Evolutionary conservation across 2,329 filamentous ascomycete genomes (phyloP).

Genomic region (Paraphaeosphaeria minitans): DNA sequence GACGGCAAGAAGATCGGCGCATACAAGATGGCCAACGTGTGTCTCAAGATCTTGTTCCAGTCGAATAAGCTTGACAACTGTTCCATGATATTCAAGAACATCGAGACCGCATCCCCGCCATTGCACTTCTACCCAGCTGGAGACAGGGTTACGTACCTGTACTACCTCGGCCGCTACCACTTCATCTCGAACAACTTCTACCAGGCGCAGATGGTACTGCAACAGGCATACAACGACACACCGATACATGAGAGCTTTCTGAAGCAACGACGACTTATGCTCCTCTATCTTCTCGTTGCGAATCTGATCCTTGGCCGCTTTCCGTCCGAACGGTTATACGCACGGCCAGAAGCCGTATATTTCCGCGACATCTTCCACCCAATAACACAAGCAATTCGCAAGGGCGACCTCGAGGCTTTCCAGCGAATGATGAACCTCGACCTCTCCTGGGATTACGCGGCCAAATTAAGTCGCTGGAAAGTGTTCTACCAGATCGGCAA

Average conservation of each 20-base stretch:
- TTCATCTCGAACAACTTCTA: slow-evolving; percentile 84
- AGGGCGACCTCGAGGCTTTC: slow-evolving; percentile 76
- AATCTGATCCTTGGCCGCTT: slow-evolving; percentile 87
- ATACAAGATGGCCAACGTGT: slow-evolving; percentile 90
- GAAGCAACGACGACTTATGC: slow-evolving; percentile 76
- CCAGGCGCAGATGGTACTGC: slow-evolving; percentile 74
- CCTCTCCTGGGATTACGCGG: slow-evolving; percentile 25
- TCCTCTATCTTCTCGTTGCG: slow-evolving; percentile 80
- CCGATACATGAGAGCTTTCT: slow-evolving; percentile 50
- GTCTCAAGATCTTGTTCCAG: slow-evolving; percentile 85
- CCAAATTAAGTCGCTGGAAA: slow-evolving; percentile 77
- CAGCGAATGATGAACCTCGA: slow-evolving; percentile 66
- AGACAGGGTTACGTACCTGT: slow-evolving; percentile 89
- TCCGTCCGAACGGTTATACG: slow-evolving; percentile 69
- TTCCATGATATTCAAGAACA: slow-evolving; percentile 87
- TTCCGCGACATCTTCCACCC: slow-evolving; percentile 72
- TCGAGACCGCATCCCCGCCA: slow-evolving; percentile 80
- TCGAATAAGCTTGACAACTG: slow-evolving; percentile 83
- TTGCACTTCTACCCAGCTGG: slow-evolving; percentile 80
- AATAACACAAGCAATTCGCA: slow-evolving; percentile 72
- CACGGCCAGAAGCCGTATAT: slow-evolving; percentile 70
- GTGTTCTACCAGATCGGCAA: slow-evolving; percentile 77
- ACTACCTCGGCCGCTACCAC: slow-evolving; percentile 90
- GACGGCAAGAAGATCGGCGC: slow-evolving; percentile 87
- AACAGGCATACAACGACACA: slow-evolving; percentile 81